Evolutionary conservation across 768 basidiomycete genomes (phyloP).

Genomic region (Cystobasidium ongulense): DNA sequence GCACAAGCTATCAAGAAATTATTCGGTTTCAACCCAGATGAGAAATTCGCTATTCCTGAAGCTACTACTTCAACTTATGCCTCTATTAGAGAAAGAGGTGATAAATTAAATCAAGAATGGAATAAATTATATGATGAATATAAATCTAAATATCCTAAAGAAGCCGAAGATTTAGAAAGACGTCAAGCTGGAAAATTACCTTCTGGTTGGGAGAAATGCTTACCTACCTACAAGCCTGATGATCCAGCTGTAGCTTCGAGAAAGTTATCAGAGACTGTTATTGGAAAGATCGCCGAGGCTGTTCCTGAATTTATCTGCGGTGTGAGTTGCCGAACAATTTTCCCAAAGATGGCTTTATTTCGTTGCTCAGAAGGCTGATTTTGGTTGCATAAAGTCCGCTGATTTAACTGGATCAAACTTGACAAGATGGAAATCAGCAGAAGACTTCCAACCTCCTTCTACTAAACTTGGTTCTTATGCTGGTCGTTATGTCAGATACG

Average conservation of each 20-base stretch:
- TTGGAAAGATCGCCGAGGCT: slow-evolving; percentile 63
- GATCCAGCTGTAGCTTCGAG: slow-evolving; percentile 83
- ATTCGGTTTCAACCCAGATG: slow-evolving; percentile 69
- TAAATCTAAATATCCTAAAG: slow-evolving; percentile 66
- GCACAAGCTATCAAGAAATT: slow-evolving; percentile 71
- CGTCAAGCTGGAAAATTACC: slow-evolving; percentile 77
- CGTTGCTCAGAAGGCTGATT: not conserved
- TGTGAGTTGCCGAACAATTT: not conserved
- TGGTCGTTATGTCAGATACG: slow-evolving; percentile 88
- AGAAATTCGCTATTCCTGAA: slow-evolving; percentile 68
- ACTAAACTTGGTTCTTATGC: slow-evolving; percentile 74
- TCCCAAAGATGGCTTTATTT: not conserved
- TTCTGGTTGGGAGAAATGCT: slow-evolving; percentile 70
- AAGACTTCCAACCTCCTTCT: slow-evolving; percentile 85
- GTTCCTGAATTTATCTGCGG: slow-evolving; percentile 63
- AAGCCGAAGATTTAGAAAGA: slow-evolving; percentile 76
- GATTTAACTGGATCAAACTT: slow-evolving; percentile 43
- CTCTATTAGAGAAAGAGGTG: slow-evolving; percentile 63
- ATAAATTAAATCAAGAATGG: slow-evolving; percentile 67
- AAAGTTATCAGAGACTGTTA: slow-evolving; percentile 82
- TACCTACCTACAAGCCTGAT: slow-evolving; percentile 73
- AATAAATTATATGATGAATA: slow-evolving; percentile 60
- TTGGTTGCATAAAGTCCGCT: slow-evolving; percentile 36
- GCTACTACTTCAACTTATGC: slow-evolving; percentile 63
- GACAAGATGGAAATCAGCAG: slow-evolving; percentile 71